Evolutionary conservation across 345 rosid genomes (phyloP).

Genomic region (Eucalyptus sp.): DNA sequence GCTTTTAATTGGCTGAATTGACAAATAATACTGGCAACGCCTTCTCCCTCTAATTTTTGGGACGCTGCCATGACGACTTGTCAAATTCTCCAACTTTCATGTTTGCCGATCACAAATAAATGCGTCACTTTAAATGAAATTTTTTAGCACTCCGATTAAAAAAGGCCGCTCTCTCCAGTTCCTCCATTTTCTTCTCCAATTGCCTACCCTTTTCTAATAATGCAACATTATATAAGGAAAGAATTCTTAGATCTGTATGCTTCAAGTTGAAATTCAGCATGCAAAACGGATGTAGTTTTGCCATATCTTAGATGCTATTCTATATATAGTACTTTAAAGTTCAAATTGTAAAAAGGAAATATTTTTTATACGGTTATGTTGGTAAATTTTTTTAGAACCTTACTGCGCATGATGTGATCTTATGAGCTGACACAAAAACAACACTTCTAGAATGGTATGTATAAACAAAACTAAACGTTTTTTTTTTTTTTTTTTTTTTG

Average conservation of each 20-base stretch:
- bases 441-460: neutral
- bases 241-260: no score
- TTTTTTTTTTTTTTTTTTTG: no score
- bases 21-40: no score
- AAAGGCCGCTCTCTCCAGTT: no score
- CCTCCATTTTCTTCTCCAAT: no score
- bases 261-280: no score
- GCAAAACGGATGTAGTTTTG: neutral
- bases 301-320: neutral
- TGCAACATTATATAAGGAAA: no score
- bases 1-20: no score
- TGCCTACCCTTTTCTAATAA: no score
- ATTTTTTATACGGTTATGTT: neutral
- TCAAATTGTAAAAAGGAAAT: neutral
- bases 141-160: neutral
- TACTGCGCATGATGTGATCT: neutral
- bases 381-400: neutral
- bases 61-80: neutral
- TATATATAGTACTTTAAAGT: neutral
- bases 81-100: neutral
- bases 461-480: fast-evolving
- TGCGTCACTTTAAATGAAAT: neutral
- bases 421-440: neutral
- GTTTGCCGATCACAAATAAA: neutral
- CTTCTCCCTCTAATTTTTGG: no score